Conservation (phyloP, 2,329 filamentous ascomycete genomes). For the Cephalotrichum gorgonifer region DNA sequence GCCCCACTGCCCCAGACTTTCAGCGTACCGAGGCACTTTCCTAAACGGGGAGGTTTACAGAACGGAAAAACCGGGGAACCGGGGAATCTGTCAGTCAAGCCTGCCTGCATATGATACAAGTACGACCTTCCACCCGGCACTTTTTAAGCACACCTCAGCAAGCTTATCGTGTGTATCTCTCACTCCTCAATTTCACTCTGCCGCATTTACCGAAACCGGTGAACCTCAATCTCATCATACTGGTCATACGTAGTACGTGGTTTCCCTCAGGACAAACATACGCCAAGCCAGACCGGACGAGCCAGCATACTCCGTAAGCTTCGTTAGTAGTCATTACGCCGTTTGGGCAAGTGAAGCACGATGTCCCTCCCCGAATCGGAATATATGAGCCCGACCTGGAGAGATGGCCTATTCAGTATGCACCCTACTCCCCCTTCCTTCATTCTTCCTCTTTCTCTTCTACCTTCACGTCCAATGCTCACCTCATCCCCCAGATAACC, state of each 20-base stretch:
- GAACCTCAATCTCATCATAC: no score
- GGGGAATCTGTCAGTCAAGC: no score
- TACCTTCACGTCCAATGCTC: background rate
- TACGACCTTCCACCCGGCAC: no score
- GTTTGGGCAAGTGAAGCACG: background rate
- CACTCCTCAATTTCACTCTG: no score
- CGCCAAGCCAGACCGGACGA: background rate
- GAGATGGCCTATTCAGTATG: slow-evolving; percentile 75
- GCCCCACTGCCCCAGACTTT: no score
- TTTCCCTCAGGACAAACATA: no score
- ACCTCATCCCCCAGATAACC: slow-evolving; percentile 47
- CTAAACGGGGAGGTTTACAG: background rate
- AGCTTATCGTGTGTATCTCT: no score
- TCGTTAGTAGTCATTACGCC: background rate
- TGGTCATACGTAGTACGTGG: no score
- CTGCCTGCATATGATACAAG: no score
- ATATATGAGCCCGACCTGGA: slow-evolving; percentile 78
- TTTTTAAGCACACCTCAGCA: no score
- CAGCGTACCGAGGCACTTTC: background rate
- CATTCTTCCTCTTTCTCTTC: background rate
- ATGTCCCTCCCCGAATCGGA: slow-evolving; percentile 64
- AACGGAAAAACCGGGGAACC: background rate
- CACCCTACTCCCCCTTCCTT: slow-evolving; percentile 3
- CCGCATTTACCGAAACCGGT: no score
- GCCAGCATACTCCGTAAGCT: background rate